Base-by-base conservation (phyloP, 176 grass and related monocot genomes). In the bread wheat (Triticum aestivum) region DNA sequence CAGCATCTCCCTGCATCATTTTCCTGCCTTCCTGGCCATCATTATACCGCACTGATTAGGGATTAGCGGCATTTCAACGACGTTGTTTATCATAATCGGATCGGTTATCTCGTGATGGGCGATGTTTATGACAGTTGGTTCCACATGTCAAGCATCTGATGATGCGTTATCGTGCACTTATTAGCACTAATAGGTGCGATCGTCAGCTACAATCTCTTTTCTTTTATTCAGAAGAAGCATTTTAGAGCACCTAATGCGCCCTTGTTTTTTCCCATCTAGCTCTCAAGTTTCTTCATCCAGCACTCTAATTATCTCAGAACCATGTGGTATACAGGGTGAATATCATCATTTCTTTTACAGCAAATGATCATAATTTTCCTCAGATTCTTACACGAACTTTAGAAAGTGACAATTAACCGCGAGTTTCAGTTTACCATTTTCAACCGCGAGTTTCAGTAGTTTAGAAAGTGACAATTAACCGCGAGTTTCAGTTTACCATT, bases 131-230 rank as follows among this genome's bases (percentile, higher is more conserved):
- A 83, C 75, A 75, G 85, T 73, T 9, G 73, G 44, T 64, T 84
- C 44, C 89, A 87, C 85, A 90, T 90, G 89, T 72, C 65, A 83
- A 80, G 85, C 89, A 84, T 79, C 80, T 79, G 58, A 67, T 82
- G 42, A 72, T 79, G 74, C 33, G 12, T 66, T 30, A 74, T 87
- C 73, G 65, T 65, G 73, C 14, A 0, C 73, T 76, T 75, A 61
- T 75, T 75, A 61, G 1, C 42, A n/a, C 32, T 26, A 79, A 79
- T 66, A 83, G 83, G 73, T 14, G 0, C 12, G 54, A 83, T 63
- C 41, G 33, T 11, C 20, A 45, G 18, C 66, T 59, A 61, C 44
- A 62, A 18, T 39, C 29, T 52, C 24, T 49, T 49, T 70, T 82
- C 41, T 74, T 70, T 64, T 79, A 32, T 45, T 51, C 32, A 42